Conservation (phyloP, 139 green algal species). For the Micractinium conductrix region DNA sequence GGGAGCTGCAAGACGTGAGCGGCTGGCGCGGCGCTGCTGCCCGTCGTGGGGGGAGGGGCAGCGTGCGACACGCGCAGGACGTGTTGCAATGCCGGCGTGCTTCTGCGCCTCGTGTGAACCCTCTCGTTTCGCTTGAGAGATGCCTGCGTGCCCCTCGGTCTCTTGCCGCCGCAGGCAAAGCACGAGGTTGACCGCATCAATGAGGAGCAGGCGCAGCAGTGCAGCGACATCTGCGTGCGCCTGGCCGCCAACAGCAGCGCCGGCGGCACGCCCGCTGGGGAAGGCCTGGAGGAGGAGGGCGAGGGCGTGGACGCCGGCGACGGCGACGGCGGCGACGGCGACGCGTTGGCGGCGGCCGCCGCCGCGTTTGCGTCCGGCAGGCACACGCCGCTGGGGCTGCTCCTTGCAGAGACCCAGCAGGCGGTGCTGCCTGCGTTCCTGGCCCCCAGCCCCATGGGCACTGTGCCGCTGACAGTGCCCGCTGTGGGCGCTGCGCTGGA, state of each 20-base stretch:
- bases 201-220: slow-evolving; percentile 18
- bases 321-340: neutral
- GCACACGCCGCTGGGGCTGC: neutral
- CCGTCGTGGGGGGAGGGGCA: too few species aligned
- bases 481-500: neutral
- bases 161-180: too few species aligned
- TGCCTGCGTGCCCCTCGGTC: neutral
- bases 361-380: too few species aligned
- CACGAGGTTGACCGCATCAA: neutral
- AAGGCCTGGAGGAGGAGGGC: neutral
- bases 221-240: slow-evolving; percentile 12
- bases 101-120: neutral
- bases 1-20: neutral
- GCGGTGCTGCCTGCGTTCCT: neutral
- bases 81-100: neutral
- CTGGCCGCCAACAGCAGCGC: slow-evolving; percentile 11
- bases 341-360: too few species aligned
- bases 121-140: neutral
- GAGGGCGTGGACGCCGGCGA: neutral
- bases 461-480: neutral
- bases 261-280: neutral
- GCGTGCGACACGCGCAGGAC: too few species aligned
- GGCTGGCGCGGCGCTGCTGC: neutral
- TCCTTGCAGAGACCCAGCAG: neutral
- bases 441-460: neutral